Base-by-base conservation (phyloP, 495 filamentous ascomycete genomes). In the Annulohypoxylon moriforme region DNA sequence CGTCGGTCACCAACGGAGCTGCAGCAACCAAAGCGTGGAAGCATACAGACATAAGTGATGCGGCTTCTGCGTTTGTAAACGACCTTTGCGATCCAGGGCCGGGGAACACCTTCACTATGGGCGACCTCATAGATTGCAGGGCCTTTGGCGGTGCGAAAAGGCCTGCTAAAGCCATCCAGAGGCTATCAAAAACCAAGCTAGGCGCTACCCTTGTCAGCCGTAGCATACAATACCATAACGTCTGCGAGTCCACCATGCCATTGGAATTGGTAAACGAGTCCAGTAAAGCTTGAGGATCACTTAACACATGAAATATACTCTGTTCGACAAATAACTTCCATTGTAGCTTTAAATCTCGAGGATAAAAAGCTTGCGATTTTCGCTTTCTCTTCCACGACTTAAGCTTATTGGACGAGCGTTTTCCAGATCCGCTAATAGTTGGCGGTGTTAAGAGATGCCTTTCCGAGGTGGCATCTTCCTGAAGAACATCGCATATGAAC, bases 281-380 rank as follows among this genome's bases (percentile, higher is more conserved):
- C 18, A 94, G 69, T 24, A 92, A 80, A 7, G 90, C 85, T 36
- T 83, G 83, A 0, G 91, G 86, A 60, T 88, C 89, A 68, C 90
- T 90, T 31, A 96, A 78, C 4, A 91, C 86, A 69, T 90, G 91
- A 75, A 92, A 94, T 2, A 94, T 78, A 55, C 89, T 92, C 68
- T 95, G 92, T 22, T 91, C 88, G 40, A 90, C 81, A 75, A 94
- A 96, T 3, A 78, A 64, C 76, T 77, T 86, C 88, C 81, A 85
- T 68, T 82, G 79, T 42, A 80, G 78, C 59, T 72, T 83, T 58
- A 78, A 42, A 60, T 79, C 69, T 36, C 74, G 73, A 10, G 67
- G 59, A 9, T 75, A 67, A 40, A 58, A 65, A n/a, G 66, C 29
- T 47, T 76, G 79, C 14, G 78, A 74, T 33, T 76, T 81, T 8